Conservation (phyloP, 1,284 basidiomycete genomes). For the Heterobasidion parviporum region DNA sequence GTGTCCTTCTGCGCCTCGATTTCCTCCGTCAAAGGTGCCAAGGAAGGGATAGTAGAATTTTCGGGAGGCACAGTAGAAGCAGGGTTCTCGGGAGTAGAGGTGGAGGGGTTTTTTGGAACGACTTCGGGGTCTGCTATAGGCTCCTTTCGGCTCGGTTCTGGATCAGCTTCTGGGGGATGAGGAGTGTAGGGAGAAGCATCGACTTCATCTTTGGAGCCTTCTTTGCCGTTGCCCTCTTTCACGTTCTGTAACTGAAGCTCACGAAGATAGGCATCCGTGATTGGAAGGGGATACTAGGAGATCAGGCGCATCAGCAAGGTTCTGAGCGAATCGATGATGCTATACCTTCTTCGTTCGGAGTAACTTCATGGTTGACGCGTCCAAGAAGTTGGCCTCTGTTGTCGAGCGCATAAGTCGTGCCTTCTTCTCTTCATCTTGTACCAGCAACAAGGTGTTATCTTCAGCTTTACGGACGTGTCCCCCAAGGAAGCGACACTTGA, state of each 20-base stretch:
- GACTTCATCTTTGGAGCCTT: background rate
- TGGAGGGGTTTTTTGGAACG: background rate
- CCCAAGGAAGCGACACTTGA: constrained; percentile 88
- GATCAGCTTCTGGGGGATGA: background rate
- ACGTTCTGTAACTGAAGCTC: constrained; percentile 40
- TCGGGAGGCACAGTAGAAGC: background rate
- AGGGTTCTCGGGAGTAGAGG: background rate
- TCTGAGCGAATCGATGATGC: background rate
- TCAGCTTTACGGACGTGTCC: constrained; percentile 52
- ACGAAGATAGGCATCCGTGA: constrained; percentile 53
- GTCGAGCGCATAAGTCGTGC: constrained; percentile 39
- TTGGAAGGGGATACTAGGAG: constrained; percentile 55
- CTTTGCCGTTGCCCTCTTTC: constrained; percentile 19
- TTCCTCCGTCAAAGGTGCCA: constrained; percentile 17
- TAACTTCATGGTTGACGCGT: constrained; percentile 44
- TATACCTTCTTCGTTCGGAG: constrained; percentile 61
- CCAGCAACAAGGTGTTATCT: constrained; percentile 30
- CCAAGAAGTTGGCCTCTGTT: constrained; percentile 73
- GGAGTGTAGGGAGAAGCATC: background rate
- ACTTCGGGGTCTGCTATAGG: background rate
- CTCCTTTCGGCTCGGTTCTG: background rate
- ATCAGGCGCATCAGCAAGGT: background rate
- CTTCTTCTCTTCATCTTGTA: constrained; percentile 53
- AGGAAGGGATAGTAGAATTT: constrained; percentile 5
- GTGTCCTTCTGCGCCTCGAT: constrained; percentile 35